These are phyloP conservation scores for Maudiozyma turicensis DNA, from an alignment of 805 yeast species.

Conservation along the genomic window DNA sequence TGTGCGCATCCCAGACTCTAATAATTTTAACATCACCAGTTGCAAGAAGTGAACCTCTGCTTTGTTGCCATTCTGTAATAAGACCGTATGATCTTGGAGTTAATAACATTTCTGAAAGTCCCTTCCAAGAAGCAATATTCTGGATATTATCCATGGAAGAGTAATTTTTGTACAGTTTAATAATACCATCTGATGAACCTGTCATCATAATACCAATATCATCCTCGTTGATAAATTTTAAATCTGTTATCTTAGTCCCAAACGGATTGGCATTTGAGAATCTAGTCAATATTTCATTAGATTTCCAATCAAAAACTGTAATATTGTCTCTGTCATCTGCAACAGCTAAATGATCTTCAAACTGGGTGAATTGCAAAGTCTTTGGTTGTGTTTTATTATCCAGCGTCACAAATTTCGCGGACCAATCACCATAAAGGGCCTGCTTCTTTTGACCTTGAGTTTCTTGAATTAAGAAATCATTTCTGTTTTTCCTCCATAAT, in stretches of 20 bases:
- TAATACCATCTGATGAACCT: slow-evolving; percentile 92
- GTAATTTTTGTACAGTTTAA: slow-evolving; percentile 73
- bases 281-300: slow-evolving; percentile 44
- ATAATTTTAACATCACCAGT: slow-evolving; percentile 93
- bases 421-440: slow-evolving; percentile 83
- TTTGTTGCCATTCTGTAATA: slow-evolving; percentile 93
- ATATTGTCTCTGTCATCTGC: slow-evolving; percentile 79
- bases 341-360: slow-evolving; percentile 72
- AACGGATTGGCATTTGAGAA: slow-evolving; percentile 79
- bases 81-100: slow-evolving; percentile 78
- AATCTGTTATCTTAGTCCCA: slow-evolving; percentile 82
- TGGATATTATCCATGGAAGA: slow-evolving; percentile 47
- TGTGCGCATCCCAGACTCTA: slow-evolving; percentile 92
- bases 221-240: slow-evolving; percentile 83
- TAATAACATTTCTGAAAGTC: slow-evolving; percentile 71
- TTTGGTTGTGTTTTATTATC: slow-evolving; percentile 76
- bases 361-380: slow-evolving; percentile 73
- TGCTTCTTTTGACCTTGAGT: slow-evolving; percentile 85
- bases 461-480: slow-evolving; percentile 74
- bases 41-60: slow-evolving; percentile 79
- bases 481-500: slow-evolving; percentile 83
- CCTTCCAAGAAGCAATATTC: slow-evolving; percentile 84
- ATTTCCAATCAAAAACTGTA: slow-evolving; percentile 82
- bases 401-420: slow-evolving; percentile 44
- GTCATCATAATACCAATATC: slow-evolving; percentile 76